Evolutionary conservation across 1,284 basidiomycete genomes (phyloP).

Genomic region (Schizophyllum amplum): DNA sequence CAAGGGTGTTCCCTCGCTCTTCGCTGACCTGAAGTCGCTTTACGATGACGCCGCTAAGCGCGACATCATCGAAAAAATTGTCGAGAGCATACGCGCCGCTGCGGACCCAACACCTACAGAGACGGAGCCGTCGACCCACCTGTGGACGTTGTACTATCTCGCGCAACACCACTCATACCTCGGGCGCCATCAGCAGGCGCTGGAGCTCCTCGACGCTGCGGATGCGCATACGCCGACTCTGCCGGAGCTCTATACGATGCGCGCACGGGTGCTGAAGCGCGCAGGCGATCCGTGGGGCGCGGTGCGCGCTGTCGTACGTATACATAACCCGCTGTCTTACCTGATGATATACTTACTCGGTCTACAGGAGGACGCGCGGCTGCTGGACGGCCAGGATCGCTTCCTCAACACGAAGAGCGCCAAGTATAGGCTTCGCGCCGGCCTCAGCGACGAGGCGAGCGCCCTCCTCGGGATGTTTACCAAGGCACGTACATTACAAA

Average conservation of each 20-base stretch:
- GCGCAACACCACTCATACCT: slow-evolving; percentile 84
- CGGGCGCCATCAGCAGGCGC: slow-evolving; percentile 44
- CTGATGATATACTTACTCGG: too few relatives aligned
- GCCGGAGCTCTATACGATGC: slow-evolving; percentile 84
- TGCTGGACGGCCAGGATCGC: slow-evolving; percentile 90
- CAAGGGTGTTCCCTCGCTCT: slow-evolving; percentile 91
- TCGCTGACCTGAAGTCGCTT: slow-evolving; percentile 86
- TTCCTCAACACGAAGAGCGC: slow-evolving; percentile 94
- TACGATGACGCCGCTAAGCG: slow-evolving; percentile 66
- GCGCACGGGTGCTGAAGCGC: slow-evolving; percentile 83
- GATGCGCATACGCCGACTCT: slow-evolving; percentile 87
- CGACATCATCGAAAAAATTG: slow-evolving; percentile 62
- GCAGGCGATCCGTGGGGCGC: slow-evolving; percentile 78
- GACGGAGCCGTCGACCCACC: slow-evolving; percentile 76
- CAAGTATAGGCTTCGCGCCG: slow-evolving; percentile 86
- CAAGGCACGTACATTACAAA: slow-evolving; percentile 52
- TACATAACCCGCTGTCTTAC: too few relatives aligned
- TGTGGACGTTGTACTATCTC: slow-evolving; percentile 96
- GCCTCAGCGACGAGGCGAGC: slow-evolving; percentile 68
- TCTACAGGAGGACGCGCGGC: slow-evolving; percentile 79
- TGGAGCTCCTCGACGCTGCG: slow-evolving; percentile 62
- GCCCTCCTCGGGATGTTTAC: slow-evolving; percentile 79
- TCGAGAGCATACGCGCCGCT: slow-evolving; percentile 42
- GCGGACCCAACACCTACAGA: slow-evolving; percentile 21
- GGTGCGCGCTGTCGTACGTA: slow-evolving; percentile 37